phyloP scores from a whole-genome alignment of 257 asterid genomes.

The Solanum acaule region DNA sequence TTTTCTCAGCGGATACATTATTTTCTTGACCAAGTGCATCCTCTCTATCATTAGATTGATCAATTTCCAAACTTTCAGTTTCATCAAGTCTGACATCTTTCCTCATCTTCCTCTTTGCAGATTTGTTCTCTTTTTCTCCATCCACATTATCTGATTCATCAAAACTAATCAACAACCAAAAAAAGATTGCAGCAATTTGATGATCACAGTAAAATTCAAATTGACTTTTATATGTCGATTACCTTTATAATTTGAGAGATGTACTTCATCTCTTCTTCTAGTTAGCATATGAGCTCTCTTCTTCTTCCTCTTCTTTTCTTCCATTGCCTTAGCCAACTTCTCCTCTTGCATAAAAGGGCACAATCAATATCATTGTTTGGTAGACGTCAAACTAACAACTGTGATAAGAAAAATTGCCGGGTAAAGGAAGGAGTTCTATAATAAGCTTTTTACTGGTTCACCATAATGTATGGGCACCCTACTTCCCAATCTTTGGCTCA shows the following conservation, averaged over 20 bases:
- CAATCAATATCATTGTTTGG: not conserved
- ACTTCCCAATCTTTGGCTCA: not conserved
- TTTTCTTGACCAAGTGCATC: constrained; percentile 9
- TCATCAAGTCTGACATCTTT: constrained; percentile 1
- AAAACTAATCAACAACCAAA: not conserved
- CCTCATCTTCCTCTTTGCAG: constrained; percentile 20
- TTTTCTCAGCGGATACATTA: constrained; percentile 8
- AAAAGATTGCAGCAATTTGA: not conserved
- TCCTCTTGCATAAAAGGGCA: not conserved
- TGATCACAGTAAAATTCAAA: not conserved
- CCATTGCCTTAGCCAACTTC: not conserved
- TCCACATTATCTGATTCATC: constrained; percentile 14
- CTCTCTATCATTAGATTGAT: constrained; percentile 8
- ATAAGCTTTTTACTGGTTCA: not conserved
- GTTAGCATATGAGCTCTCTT: constrained; percentile 1
- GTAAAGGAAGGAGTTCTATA: not conserved
- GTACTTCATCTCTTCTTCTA: constrained; percentile 5
- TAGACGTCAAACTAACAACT: not conserved
- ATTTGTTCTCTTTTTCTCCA: constrained; percentile 19
- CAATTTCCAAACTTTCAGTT: not conserved
- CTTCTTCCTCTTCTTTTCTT: constrained; percentile 13
- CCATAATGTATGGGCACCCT: not conserved
- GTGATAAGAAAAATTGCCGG: not conserved
- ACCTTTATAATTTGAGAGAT: constrained; percentile 19
- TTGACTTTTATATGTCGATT: not conserved